These are phyloP conservation scores for Sugiyamaella grinbergsii DNA, from an alignment of 1,139 yeast species.

Conservation along the genomic window DNA sequence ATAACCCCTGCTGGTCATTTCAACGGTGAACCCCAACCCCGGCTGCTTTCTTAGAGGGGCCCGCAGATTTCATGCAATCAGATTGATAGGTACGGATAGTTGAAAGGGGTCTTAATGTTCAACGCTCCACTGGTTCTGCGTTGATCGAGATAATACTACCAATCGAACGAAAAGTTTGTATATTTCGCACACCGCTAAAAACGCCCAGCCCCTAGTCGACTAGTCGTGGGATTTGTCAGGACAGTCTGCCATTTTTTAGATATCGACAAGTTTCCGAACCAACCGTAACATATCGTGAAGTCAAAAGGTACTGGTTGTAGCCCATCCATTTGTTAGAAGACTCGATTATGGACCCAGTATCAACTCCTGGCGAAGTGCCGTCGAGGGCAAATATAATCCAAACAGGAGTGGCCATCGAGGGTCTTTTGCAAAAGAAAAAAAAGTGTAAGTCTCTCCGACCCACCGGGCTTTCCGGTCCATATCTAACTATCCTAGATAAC, in stretches of 20 bases:
- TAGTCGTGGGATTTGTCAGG: background rate
- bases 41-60: no score
- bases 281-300: background rate
- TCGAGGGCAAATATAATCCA: conserved; percentile 15
- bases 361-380: background rate
- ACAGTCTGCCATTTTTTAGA: no score
- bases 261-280: no score
- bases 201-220: background rate
- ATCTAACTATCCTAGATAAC: conserved; percentile 1
- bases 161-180: background rate
- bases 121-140: background rate
- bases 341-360: background rate
- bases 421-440: conserved; percentile 10
- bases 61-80: background rate
- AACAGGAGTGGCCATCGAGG: conserved; percentile 14
- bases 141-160: background rate
- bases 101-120: no score
- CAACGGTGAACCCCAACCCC: conserved; percentile 1
- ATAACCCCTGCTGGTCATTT: background rate
- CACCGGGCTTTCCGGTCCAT: background rate
- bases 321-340: no score
- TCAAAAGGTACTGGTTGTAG: no score
- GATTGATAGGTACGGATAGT: no score
- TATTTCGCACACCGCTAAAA: background rate
- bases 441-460: conserved; percentile 5